Conservation (phyloP, 345 rosid genomes). For the Moricandia arvensis region DNA sequence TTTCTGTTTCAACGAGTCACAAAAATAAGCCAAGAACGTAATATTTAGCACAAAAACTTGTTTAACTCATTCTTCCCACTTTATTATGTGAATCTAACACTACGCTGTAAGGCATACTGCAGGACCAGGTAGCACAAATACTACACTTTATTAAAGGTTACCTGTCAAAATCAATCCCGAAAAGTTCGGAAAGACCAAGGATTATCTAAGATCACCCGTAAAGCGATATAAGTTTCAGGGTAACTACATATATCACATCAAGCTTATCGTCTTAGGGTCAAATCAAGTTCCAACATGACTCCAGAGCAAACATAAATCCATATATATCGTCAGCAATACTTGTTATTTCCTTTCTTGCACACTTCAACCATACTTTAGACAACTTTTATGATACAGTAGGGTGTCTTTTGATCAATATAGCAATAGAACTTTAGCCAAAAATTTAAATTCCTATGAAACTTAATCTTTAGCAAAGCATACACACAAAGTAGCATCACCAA, state of each 20-base stretch:
- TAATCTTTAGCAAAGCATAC: constrained; percentile 31
- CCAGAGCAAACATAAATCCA: constrained; percentile 14
- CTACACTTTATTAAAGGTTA: too few relatives aligned
- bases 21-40: neutral
- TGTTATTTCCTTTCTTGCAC: neutral
- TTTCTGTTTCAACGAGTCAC: constrained; percentile 1
- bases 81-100: neutral
- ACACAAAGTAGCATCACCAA: constrained; percentile 26
- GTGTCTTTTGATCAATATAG: constrained; percentile 12
- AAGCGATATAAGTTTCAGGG: constrained; percentile 3
- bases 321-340: constrained; percentile 6
- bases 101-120: neutral
- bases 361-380: constrained; percentile 13
- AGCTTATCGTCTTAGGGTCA: constrained; percentile 22
- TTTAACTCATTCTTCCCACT: too few relatives aligned
- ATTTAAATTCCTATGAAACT: constrained; percentile 2
- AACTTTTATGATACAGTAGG: too few relatives aligned
- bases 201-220: constrained; percentile 1
- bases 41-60: neutral
- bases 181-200: neutral
- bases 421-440: neutral
- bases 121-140: neutral
- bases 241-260: constrained; percentile 30
- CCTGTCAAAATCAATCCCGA: neutral
- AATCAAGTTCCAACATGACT: constrained; percentile 30